Percentiles rank a stretch among this genome's conserved stretches.
These are phyloP conservation scores for Ogataea minuta DNA, from an alignment of 805 yeast genomes.

Conservation along the genomic window DNA sequence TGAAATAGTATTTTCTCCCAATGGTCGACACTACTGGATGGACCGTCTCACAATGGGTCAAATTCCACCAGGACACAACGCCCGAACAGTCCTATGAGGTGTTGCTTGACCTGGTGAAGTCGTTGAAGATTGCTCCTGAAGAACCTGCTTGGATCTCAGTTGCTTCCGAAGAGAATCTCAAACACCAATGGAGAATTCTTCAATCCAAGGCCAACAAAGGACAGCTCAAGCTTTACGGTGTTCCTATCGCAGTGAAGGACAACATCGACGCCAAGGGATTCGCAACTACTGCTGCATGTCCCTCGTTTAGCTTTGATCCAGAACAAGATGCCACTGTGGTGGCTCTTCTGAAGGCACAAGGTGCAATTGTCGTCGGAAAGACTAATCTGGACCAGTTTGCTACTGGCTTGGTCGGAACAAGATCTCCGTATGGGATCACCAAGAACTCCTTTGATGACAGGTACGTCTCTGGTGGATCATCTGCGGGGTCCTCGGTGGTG, in stretches of 20 bases:
- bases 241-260: conserved; percentile 92
- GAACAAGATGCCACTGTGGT: conserved; percentile 74
- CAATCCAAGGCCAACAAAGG: conserved; percentile 57
- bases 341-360: conserved; percentile 69
- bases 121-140: conserved; percentile 44
- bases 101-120: conserved; percentile 44
- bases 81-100: conserved; percentile 57
- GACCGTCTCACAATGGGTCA: conserved; percentile 78
- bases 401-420: conserved; percentile 92
- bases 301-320: conserved; percentile 72
- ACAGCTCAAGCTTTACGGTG: conserved; percentile 79
- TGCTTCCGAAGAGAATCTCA: conserved; percentile 57
- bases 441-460: conserved; percentile 71
- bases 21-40: conserved; percentile 53
- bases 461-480: conserved; percentile 93
- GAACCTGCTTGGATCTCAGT: conserved; percentile 95
- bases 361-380: conserved; percentile 91
- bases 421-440: conserved; percentile 93
- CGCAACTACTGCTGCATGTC: conserved; percentile 94
- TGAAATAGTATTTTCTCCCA: conserved; percentile 3
- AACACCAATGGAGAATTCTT: conserved; percentile 75
- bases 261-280: conserved; percentile 85
- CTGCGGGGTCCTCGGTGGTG: conserved; percentile 92
- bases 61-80: conserved; percentile 61
- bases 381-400: conserved; percentile 97